Evolutionary conservation across 345 rosid genomes (phyloP), one percentile per base, ranked within the genome.

Genomic region (Turritis glabra): DNA sequence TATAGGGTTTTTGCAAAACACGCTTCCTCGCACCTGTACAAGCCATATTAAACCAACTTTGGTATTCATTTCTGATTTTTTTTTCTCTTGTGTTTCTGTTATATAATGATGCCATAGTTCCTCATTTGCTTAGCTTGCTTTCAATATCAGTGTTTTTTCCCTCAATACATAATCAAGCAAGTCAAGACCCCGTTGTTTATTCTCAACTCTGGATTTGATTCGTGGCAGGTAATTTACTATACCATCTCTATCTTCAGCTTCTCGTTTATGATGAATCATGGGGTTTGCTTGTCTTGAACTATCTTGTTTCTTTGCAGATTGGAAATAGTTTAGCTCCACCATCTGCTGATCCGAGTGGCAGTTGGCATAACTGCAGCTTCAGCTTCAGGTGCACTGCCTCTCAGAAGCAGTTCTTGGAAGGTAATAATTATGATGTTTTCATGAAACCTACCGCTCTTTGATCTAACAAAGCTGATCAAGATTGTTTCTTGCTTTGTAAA

Each of bases 191-290:
- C 78, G 0, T 6, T 78, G 21, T 78, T 67, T 78, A 59, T 78
- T 27, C 69, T 73, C 66, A 78, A 78, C 65, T 67, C 78, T 2
- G 81, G 66, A 41, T 73, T 40, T 73, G 81, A 73, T 54, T 4
- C 78, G 2, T 78, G 81, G 81, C 78, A 78, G 81, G 81, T 72
- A 30, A 58, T 38, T 21, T 37, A 51, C 8, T 15, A 22, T 23
- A 58, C 29, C 4, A 50, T 29, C 47, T 64, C 15, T 17, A 15
- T 33, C 40, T 43, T 53, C 11, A 2, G n/a, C 12, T 55, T 56
- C 52, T 66, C 8, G 5, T 26, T 14, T 19, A 17, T 19, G 17
- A 64, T 64, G 30, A 8, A 23, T 23, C 22, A 32, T 8, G 18
- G 17, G 27, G 32, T 29, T 29, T 52, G 3, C 27, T 33, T 47